Evolutionary conservation across 306 rosid genomes (phyloP), one percentile per base, ranked within the genome.

Genomic region (Cyclanthera cordifolia): DNA sequence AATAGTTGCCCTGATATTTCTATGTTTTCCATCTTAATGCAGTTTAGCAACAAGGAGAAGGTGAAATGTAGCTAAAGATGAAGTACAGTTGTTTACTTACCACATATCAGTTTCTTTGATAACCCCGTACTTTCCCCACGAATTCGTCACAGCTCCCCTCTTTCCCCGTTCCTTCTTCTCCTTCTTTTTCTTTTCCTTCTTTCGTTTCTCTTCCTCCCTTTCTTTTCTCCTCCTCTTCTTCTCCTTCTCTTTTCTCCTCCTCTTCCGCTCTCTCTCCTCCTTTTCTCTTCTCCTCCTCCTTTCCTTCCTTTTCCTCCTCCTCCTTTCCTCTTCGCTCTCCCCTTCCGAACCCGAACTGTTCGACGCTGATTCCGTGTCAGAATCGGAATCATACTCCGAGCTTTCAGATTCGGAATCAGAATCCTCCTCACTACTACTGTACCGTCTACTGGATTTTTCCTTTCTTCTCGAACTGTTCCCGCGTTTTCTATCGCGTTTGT

Each of bases 51-150:
- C 13, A 17, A 23, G 69, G 72, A 17, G 24, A 61, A 59, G 37
- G 45, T 28, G 47, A 63, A 23, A 48, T 67, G 65, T 67, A 91
- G 96, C 95, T 91, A 15, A 55, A 24, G 5, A 55, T 5, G 17
- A 15, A 13, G 43, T 60, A 32, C 48, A 34, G 25, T 66, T 76
- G 17, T 1, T 66, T 58, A 73, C 85, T 66, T 73, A 90, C 99
- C 96, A 93, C 95, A 90, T 90, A 82, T 93, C 99, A 83, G 99
- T 93, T 81, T 93, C 99, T 78, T 88, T 85, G 51, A 93, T 86
- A 73, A 83, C 60, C 61, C 95, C 96, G 77, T 88, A 85, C 72
- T 88, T 88, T 1, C 99, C 99, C 96, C 98, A 93, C 6, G 37
- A 87, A 76, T 87, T 72, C 16, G 99, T 93, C 0, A 93, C 99